A percentile compares a stretch with the other conserved stretches of the same genome.
Conservation (phyloP, 306 rosid species). For the Calophaca sinica region DNA sequence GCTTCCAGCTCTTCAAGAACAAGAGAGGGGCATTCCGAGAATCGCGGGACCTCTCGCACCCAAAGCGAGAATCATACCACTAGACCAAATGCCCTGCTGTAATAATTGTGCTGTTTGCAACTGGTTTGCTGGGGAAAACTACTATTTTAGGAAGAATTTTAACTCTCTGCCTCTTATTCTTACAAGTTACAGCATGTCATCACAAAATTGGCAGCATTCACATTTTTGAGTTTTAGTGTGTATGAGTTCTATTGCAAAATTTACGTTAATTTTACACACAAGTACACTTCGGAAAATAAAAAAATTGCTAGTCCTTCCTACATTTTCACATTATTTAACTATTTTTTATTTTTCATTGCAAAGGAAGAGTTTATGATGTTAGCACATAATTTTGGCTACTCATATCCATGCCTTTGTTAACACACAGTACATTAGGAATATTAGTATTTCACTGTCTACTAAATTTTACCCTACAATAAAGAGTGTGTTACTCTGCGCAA, state of each 20-base stretch:
- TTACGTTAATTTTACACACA: background rate
- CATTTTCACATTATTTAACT: background rate
- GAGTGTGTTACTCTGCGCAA: too few species aligned
- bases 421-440: background rate
- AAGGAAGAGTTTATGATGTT: conserved; percentile 1
- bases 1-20: conserved; percentile 3
- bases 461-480: too few species aligned
- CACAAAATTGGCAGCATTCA: background rate
- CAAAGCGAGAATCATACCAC: conserved; percentile 69
- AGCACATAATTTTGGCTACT: background rate
- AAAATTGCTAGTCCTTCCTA: background rate
- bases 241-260: background rate
- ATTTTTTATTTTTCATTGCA: background rate
- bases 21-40: conserved; percentile 33
- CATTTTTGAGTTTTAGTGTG: background rate
- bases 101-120: background rate
- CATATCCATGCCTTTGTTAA: background rate
- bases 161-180: background rate
- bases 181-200: background rate
- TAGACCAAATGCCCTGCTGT: conserved; percentile 51
- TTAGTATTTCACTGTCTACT: too few species aligned
- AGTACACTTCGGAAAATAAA: background rate
- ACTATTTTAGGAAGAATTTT: background rate
- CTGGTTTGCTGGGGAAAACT: background rate
- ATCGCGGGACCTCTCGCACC: conserved; percentile 63